These are phyloP conservation scores for Lachnellula occidentalis DNA, from an alignment of 2,329 filamentous ascomycete species.

Conservation along the genomic window DNA sequence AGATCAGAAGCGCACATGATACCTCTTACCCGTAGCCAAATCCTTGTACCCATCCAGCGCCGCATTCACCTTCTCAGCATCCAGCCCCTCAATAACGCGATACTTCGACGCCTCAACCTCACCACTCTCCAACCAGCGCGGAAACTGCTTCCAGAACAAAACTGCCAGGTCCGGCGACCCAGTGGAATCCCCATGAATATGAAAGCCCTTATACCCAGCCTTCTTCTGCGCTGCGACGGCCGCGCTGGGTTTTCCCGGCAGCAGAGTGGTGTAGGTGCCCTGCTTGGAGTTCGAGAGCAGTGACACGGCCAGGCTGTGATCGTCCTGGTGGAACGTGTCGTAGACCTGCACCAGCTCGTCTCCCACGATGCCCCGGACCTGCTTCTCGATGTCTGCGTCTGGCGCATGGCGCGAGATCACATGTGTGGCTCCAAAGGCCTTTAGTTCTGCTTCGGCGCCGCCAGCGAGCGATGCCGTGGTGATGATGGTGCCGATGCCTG, in stretches of 20 bases:
- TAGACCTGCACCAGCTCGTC: slow-evolving; percentile 37
- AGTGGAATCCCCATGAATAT: too few species aligned
- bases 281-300: slow-evolving; percentile 33
- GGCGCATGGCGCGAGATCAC: slow-evolving; percentile 35
- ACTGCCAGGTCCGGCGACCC: not conserved
- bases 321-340: slow-evolving; percentile 30
- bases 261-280: slow-evolving; percentile 31
- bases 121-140: slow-evolving; percentile 28
- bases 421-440: slow-evolving; percentile 35
- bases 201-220: too few species aligned
- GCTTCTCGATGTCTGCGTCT: slow-evolving; percentile 24
- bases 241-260: slow-evolving; percentile 25
- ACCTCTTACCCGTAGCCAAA: slow-evolving; percentile 24
- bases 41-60: slow-evolving; percentile 36
- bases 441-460: slow-evolving; percentile 27
- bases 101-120: slow-evolving; percentile 30
- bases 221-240: not conserved
- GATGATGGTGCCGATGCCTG: slow-evolving; percentile 36
- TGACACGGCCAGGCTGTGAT: slow-evolving; percentile 30
- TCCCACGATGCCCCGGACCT: slow-evolving; percentile 34
- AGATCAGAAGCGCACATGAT: slow-evolving; percentile 2
- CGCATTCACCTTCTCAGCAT: slow-evolving; percentile 33
- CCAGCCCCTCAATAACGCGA: slow-evolving; percentile 31
- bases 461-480: slow-evolving; percentile 25
- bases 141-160: slow-evolving; percentile 31